Evolutionary conservation across 768 basidiomycete species (phyloP).

Genomic region (Tulasnella sp.): DNA sequence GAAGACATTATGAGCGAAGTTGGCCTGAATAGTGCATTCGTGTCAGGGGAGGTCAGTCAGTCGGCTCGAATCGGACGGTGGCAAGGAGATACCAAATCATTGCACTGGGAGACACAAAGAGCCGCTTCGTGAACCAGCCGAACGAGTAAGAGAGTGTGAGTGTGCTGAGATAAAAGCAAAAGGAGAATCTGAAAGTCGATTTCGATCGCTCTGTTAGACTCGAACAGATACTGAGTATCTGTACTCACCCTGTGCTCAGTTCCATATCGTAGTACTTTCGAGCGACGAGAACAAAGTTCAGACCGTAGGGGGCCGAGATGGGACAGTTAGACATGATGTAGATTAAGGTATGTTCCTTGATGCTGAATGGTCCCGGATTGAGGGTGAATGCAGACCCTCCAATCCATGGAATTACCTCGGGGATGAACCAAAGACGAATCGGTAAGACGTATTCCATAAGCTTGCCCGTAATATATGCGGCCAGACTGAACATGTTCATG

Average conservation of each 20-base stretch:
- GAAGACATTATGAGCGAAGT: slow-evolving; percentile 97
- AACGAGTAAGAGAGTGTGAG: background rate
- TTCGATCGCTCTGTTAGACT: background rate
- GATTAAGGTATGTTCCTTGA: slow-evolving; percentile 88
- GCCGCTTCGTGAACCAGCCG: slow-evolving; percentile 27
- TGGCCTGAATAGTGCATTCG: slow-evolving; percentile 57
- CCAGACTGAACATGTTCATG: slow-evolving; percentile 56
- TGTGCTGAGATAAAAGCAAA: background rate
- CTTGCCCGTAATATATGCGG: slow-evolving; percentile 88
- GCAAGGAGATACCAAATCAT: background rate
- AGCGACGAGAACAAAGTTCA: slow-evolving; percentile 80
- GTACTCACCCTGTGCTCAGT: slow-evolving; percentile 52
- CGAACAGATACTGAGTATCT: no score
- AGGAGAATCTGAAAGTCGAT: background rate
- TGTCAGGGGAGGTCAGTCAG: no score
- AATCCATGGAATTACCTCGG: slow-evolving; percentile 36
- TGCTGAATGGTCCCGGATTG: slow-evolving; percentile 96
- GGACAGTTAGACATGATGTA: slow-evolving; percentile 80
- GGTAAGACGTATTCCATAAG: slow-evolving; percentile 76
- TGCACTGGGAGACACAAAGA: slow-evolving; percentile 26
- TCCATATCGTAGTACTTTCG: slow-evolving; percentile 63
- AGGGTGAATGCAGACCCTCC: slow-evolving; percentile 61
- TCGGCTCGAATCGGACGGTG: no score
- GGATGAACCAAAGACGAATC: slow-evolving; percentile 53
- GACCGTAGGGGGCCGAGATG: slow-evolving; percentile 45